Conservation (phyloP, 1,284 basidiomycete genomes). For the Marasmius sp. region DNA sequence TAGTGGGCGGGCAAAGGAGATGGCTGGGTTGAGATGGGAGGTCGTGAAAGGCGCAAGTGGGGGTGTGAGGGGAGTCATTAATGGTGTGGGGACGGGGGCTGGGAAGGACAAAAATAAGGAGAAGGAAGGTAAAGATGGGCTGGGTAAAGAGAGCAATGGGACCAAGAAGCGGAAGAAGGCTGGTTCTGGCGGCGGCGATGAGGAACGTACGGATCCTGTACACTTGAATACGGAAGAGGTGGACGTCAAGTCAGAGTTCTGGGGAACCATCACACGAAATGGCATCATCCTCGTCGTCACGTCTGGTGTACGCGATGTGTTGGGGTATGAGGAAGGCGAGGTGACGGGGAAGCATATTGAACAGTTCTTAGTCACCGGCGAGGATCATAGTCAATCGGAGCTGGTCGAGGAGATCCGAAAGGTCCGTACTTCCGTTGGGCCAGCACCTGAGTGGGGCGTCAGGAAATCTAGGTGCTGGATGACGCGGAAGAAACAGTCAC, state of each 20-base stretch:
- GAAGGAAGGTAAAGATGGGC: background rate
- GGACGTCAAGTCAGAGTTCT: conserved; percentile 43
- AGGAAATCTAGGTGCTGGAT: conserved; percentile 30
- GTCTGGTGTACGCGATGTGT: conserved; percentile 47
- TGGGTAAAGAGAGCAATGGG: background rate
- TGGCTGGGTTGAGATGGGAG: conserved; percentile 67
- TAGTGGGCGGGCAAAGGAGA: conserved; percentile 68
- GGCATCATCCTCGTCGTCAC: conserved; percentile 57
- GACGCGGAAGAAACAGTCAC: conserved; percentile 23
- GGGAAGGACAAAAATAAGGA: conserved; percentile 1
- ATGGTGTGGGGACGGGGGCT: conserved; percentile 7
- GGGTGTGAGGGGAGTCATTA: conserved; percentile 21
- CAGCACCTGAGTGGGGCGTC: conserved; percentile 19
- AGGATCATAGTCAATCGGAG: conserved; percentile 15
- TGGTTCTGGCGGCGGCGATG: conserved; percentile 4
- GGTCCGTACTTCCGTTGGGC: conserved; percentile 19
- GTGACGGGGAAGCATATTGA: conserved; percentile 65
- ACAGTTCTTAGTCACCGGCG: conserved; percentile 41
- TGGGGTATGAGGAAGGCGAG: conserved; percentile 71
- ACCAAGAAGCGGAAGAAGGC: conserved; percentile 7
- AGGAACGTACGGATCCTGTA: conserved; percentile 14
- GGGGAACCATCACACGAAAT: conserved; percentile 53
- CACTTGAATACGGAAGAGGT: background rate
- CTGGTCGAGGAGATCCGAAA: conserved; percentile 20
- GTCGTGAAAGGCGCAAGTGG: conserved; percentile 50